A percentile compares a stretch with the other conserved stretches of the same genome.
These are phyloP conservation scores for Cucumis cinereus DNA, from an alignment of 306 rosid genomes.

Conservation along the genomic window DNA sequence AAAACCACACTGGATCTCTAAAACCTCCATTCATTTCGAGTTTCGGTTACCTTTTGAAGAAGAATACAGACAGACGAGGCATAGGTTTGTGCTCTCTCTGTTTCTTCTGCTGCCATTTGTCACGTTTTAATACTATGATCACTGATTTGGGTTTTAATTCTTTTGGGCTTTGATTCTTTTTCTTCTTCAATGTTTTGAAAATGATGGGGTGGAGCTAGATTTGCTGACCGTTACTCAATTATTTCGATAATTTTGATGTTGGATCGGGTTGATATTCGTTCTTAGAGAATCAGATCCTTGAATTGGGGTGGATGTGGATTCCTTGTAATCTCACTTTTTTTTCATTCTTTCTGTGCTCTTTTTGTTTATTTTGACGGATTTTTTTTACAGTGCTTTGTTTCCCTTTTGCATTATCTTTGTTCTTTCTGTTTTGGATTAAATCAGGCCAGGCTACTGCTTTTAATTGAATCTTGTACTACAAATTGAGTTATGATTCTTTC, in stretches of 20 bases:
- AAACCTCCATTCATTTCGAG: not conserved
- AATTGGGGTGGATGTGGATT: not conserved
- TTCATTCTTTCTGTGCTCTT: not conserved
- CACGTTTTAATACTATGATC: not conserved
- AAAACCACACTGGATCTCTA: not conserved
- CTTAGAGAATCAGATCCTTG: slow-evolving; percentile 1
- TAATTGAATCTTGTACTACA: not conserved
- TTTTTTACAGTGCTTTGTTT: not conserved
- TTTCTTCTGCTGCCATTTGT: not conserved
- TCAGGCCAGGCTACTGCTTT: not conserved
- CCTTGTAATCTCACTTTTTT: not conserved
- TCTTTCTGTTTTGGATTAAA: not conserved
- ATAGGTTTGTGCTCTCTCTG: not conserved
- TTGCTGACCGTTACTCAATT: not conserved
- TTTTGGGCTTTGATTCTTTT: not conserved
- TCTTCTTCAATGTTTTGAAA: not conserved
- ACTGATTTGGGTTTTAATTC: not conserved
- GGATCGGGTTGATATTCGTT: not conserved
- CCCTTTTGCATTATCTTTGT: not conserved
- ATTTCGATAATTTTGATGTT: not conserved
- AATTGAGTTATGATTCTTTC: not conserved
- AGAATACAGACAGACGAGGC: not conserved
- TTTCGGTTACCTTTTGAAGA: not conserved
- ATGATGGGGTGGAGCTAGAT: not conserved
- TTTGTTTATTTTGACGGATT: not conserved